phyloP scores from a whole-genome alignment of 2,329 filamentous ascomycete species.

The Claviceps sp. region DNA sequence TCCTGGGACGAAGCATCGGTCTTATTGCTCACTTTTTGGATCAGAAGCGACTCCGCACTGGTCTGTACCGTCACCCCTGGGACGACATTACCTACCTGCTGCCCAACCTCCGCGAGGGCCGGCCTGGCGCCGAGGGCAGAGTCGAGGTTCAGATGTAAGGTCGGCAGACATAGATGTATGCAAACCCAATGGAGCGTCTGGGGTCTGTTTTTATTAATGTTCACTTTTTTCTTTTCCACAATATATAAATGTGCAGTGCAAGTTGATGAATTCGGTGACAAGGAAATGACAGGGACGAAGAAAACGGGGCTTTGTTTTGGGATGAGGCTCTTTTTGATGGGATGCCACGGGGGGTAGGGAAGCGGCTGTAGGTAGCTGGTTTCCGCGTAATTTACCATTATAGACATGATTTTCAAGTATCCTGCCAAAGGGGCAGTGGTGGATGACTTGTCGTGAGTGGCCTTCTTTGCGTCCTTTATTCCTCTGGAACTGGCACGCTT shows the following conservation, averaged over 20 bases:
- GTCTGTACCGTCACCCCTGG: conserved; percentile 98
- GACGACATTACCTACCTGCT: conserved; percentile 95
- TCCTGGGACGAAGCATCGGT: conserved; percentile 92
- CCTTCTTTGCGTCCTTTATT: neutral
- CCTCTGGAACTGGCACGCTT: too few relatives aligned
- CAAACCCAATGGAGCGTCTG: conserved; percentile 9
- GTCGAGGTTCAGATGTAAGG: conserved; percentile 73
- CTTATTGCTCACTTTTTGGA: conserved; percentile 99
- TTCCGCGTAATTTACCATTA: conserved; percentile 11
- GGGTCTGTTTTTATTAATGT: conserved; percentile 11
- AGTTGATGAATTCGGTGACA: conserved; percentile 19
- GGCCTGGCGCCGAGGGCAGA: conserved; percentile 66
- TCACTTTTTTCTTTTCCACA: neutral
- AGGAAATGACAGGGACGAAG: conserved; percentile 5
- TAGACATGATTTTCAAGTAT: conserved; percentile 15
- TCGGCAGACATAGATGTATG: neutral
- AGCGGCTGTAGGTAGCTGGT: conserved; percentile 10
- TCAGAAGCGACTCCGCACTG: conserved; percentile 97
- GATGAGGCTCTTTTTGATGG: conserved; percentile 6
- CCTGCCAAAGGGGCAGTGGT: neutral
- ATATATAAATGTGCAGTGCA: conserved; percentile 9
- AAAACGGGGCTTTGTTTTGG: neutral
- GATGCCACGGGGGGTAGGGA: conserved; percentile 21
- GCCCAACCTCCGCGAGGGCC: conserved; percentile 60
- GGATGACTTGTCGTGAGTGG: neutral